Conservation (phyloP, 768 basidiomycete genomes). For the Cystofilobasidium bisporidii region DNA sequence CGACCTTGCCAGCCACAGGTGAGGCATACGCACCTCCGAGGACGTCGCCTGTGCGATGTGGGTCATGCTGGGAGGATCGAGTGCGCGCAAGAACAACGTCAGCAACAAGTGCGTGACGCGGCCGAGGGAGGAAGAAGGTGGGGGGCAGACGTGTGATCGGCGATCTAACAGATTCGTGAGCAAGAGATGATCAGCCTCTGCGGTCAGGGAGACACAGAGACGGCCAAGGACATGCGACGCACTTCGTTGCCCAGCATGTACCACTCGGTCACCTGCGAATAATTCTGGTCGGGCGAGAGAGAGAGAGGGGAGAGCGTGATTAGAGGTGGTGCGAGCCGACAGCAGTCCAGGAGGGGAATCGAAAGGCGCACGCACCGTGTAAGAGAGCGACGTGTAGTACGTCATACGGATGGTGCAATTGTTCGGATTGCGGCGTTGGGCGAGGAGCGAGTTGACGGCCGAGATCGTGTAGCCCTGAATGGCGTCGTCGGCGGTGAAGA, state of each 20-base stretch:
- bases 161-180: conserved; percentile 44
- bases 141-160: conserved; percentile 65
- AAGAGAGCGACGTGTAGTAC: conserved; percentile 60
- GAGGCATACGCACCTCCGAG: background rate
- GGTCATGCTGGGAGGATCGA: conserved; percentile 52
- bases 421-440: conserved; percentile 13
- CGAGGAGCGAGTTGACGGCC: conserved; percentile 50
- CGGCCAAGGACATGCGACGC: background rate
- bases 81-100: background rate
- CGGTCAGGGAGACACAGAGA: too few relatives aligned
- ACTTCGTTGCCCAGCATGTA: conserved; percentile 68
- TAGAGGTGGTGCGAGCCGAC: too few relatives aligned
- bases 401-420: conserved; percentile 54
- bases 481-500: conserved; percentile 58
- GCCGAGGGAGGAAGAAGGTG: conserved; percentile 25
- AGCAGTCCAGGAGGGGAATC: too few relatives aligned
- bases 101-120: background rate
- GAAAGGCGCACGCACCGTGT: conserved; percentile 53
- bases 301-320: background rate
- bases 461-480: conserved; percentile 67
- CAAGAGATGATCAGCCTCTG: too few relatives aligned
- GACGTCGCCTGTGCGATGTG: conserved; percentile 49
- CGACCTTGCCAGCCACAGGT: too few relatives aligned
- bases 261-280: conserved; percentile 64
- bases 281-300: conserved; percentile 12